Conservation (phyloP, 2,329 filamentous ascomycete species). For the Colletotrichum simmondsii region DNA sequence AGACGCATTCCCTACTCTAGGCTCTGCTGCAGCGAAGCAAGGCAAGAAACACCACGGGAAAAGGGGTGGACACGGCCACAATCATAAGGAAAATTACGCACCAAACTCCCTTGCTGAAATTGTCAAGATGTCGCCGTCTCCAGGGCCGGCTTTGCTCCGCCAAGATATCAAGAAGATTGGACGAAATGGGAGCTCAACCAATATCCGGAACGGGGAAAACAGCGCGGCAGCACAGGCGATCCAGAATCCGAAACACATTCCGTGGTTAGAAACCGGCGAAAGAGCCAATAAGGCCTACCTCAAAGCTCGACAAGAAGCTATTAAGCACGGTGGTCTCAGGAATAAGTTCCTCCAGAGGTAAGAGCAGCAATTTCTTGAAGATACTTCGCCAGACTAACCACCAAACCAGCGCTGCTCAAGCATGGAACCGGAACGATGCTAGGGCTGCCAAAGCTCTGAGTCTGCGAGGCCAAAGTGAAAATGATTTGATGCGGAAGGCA, state of each 20-base stretch:
- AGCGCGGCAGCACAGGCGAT: constrained; percentile 86
- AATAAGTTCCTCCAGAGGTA: constrained; percentile 98
- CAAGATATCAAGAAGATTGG: constrained; percentile 69
- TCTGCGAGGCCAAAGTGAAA: constrained; percentile 94
- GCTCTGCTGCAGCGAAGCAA: constrained; percentile 78
- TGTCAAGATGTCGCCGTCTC: constrained; percentile 93
- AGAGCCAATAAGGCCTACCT: constrained; percentile 93
- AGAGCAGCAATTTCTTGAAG: constrained; percentile 36
- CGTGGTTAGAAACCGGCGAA: constrained; percentile 95
- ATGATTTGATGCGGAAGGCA: constrained; percentile 95
- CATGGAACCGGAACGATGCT: constrained; percentile 98
- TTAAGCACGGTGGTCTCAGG: constrained; percentile 94
- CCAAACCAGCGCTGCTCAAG: constrained; percentile 82
- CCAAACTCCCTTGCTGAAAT: constrained; percentile 91
- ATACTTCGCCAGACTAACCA: not conserved
- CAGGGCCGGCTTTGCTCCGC: constrained; percentile 70
- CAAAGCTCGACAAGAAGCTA: constrained; percentile 93
- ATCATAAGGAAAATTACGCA: constrained; percentile 72
- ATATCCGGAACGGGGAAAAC: constrained; percentile 77
- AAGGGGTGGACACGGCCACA: constrained; percentile 82
- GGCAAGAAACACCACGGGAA: constrained; percentile 95
- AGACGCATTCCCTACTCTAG: constrained; percentile 92
- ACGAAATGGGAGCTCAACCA: constrained; percentile 73
- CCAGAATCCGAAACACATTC: constrained; percentile 88
- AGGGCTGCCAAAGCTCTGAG: constrained; percentile 95